Conservation (phyloP, 2,329 filamentous ascomycete species). For the Coniochaeta hoffmannii region DNA sequence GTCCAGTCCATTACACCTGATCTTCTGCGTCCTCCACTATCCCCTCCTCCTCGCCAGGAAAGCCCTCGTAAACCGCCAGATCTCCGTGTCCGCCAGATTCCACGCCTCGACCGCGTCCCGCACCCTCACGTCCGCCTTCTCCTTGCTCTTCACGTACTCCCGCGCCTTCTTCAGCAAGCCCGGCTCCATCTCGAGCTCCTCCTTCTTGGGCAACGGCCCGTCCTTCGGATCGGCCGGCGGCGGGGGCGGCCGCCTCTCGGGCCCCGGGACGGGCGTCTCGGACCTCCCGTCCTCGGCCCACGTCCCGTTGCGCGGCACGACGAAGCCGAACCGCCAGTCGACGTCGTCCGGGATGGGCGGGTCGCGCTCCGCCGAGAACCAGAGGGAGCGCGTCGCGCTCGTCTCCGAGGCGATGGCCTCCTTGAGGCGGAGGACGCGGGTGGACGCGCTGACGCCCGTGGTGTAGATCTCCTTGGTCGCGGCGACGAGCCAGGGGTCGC, state of each 20-base stretch:
- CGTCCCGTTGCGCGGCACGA: slow-evolving; percentile 49
- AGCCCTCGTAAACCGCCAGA: slow-evolving; percentile 67
- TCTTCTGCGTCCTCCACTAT: slow-evolving; percentile 65
- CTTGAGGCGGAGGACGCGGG: slow-evolving; percentile 70
- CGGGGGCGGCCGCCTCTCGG: slow-evolving; percentile 47
- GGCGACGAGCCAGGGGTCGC: slow-evolving; percentile 71
- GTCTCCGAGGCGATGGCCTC: slow-evolving; percentile 67
- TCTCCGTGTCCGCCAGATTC: slow-evolving; percentile 68
- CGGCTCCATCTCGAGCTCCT: slow-evolving; percentile 48
- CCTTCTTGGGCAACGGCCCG: slow-evolving; percentile 41
- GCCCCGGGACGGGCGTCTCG: slow-evolving; percentile 49
- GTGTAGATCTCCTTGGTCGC: slow-evolving; percentile 65
- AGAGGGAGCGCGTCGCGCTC: slow-evolving; percentile 59
- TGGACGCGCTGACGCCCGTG: slow-evolving; percentile 51
- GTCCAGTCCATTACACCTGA: slow-evolving; percentile 53
- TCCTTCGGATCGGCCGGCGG: slow-evolving; percentile 34
- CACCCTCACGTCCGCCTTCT: slow-evolving; percentile 35
- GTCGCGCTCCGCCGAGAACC: slow-evolving; percentile 66
- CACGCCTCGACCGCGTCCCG: slow-evolving; percentile 54
- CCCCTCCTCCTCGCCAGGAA: slow-evolving; percentile 61
- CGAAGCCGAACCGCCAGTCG: slow-evolving; percentile 87
- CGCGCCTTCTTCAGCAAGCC: slow-evolving; percentile 25
- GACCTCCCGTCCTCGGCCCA: slow-evolving; percentile 42
- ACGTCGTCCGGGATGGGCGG: slow-evolving; percentile 56
- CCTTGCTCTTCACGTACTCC: slow-evolving; percentile 32